Percentiles rank a stretch among this genome's conserved stretches.
Conservation (phyloP, 495 filamentous ascomycete genomes). For the Acidomyces sp. region DNA sequence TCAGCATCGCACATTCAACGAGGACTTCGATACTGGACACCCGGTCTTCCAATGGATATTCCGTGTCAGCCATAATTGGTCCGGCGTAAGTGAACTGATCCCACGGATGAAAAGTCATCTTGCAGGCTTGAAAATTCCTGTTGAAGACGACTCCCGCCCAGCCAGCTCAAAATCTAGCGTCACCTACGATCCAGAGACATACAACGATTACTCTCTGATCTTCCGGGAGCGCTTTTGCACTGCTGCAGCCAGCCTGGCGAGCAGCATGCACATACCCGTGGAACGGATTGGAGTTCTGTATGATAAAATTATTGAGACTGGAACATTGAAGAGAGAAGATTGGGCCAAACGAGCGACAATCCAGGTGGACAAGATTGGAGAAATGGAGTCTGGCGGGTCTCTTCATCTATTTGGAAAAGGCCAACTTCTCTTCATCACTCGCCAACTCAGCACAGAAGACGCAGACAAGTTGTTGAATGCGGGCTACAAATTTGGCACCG, state of each 20-base stretch:
- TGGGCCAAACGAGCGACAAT: slow-evolving; percentile 4
- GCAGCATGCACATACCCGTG: slow-evolving; percentile 47
- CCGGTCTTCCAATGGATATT: slow-evolving; percentile 82
- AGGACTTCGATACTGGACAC: slow-evolving; percentile 63
- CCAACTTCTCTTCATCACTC: slow-evolving; percentile 71
- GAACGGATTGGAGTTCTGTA: slow-evolving; percentile 60
- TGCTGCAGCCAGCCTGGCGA: slow-evolving; percentile 60
- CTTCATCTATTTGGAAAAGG: slow-evolving; percentile 42
- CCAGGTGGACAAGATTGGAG: slow-evolving; percentile 1
- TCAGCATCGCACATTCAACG: slow-evolving; percentile 59
- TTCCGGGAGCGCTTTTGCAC: slow-evolving; percentile 85
- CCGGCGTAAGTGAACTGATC: slow-evolving; percentile 49
- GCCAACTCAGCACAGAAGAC: slow-evolving; percentile 45
- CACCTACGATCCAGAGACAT: slow-evolving; percentile 11
- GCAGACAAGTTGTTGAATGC: slow-evolving; percentile 48
- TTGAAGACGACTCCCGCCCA: slow-evolving; percentile 12
- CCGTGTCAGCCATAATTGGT: slow-evolving; percentile 65
- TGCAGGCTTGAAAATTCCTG: slow-evolving; percentile 9
- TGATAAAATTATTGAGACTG: slow-evolving; percentile 60
- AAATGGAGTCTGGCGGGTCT: slow-evolving; percentile 12
- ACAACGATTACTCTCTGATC: slow-evolving; percentile 54
- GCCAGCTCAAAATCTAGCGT: slow-evolving; percentile 15
- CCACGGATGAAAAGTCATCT: slow-evolving; percentile 52
- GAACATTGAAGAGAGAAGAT: slow-evolving; percentile 29
- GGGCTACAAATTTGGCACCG: slow-evolving; percentile 65